Evolutionary conservation across 345 rosid species (phyloP).

Genomic region (Excoecaria agallocha): DNA sequence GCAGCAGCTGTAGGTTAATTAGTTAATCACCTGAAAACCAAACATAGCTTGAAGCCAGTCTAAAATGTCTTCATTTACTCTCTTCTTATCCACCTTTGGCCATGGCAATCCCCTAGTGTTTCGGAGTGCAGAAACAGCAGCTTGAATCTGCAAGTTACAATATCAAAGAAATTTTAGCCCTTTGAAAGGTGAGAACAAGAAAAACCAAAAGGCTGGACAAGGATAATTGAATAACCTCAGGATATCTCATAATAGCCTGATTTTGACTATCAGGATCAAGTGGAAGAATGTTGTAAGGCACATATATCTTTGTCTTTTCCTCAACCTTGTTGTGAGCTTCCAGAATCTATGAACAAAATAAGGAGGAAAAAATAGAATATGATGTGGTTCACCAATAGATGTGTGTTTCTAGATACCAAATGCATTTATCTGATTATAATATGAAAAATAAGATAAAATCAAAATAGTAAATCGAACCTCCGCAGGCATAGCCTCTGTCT

Average conservation of each 20-base stretch:
- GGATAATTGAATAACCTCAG: slow-evolving; percentile 51
- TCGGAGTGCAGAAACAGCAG: slow-evolving; percentile 90
- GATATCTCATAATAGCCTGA: slow-evolving; percentile 95
- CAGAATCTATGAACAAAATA: slow-evolving; percentile 50
- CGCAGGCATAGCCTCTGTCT: slow-evolving; percentile 86
- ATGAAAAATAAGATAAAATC: neutral
- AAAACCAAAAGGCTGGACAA: slow-evolving; percentile 9
- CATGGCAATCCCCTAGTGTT: slow-evolving; percentile 97
- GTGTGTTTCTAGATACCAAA: neutral
- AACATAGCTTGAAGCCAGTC: slow-evolving; percentile 66
- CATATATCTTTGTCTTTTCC: slow-evolving; percentile 85
- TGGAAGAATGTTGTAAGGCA: slow-evolving; percentile 92
- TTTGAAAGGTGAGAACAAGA: slow-evolving; percentile 9
- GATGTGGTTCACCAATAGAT: neutral
- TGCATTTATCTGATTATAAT: neutral
- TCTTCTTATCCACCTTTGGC: slow-evolving; percentile 78
- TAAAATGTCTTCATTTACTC: slow-evolving; percentile 50
- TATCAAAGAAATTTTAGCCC: slow-evolving; percentile 2
- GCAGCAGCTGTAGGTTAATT: neutral
- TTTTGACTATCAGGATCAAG: slow-evolving; percentile 98
- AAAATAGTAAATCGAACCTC: slow-evolving; percentile 48
- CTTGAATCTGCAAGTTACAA: slow-evolving; percentile 67
- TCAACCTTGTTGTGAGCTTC: slow-evolving; percentile 91
- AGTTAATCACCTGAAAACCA: slow-evolving; percentile 54
- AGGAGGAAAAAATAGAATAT: neutral